These are phyloP conservation scores for Prototheca wickerhamii DNA, from an alignment of 163 green algal species.

Conservation along the genomic window DNA sequence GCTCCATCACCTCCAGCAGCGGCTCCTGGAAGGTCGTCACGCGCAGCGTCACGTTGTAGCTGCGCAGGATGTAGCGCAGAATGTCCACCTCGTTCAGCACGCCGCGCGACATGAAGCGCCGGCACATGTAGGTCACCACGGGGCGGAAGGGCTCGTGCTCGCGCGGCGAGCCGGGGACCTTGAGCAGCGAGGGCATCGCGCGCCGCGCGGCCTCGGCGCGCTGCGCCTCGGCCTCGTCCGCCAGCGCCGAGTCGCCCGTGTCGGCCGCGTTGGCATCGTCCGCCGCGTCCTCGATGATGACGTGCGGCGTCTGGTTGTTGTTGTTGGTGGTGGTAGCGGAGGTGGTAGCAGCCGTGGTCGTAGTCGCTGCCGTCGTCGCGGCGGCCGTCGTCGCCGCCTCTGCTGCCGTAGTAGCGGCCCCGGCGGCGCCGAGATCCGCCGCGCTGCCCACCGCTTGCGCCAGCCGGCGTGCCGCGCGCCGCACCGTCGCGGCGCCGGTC, in stretches of 20 bases:
- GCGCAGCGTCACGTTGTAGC: constrained; percentile 33
- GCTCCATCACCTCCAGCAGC: constrained; percentile 27
- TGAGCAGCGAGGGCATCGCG: constrained; percentile 1
- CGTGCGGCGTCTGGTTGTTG: background rate
- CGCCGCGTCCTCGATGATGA: background rate
- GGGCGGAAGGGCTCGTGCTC: constrained; percentile 14
- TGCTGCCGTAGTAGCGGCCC: too few species aligned
- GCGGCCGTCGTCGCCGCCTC: background rate
- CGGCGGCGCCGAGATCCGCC: too few species aligned
- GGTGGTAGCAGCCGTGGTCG: too few species aligned
- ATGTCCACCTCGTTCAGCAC: constrained; percentile 33
- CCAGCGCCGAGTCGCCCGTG: background rate
- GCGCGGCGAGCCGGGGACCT: background rate
- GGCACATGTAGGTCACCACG: constrained; percentile 37
- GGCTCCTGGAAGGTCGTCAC: constrained; percentile 39
- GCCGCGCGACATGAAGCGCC: constrained; percentile 29
- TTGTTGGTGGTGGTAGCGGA: background rate
- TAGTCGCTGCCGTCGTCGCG: background rate
- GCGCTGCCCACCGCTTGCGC: too few species aligned
- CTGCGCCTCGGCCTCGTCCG: background rate
- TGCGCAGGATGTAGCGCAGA: constrained; percentile 22
- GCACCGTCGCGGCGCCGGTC: too few species aligned
- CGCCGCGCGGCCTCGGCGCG: background rate
- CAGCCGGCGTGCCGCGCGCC: too few species aligned
- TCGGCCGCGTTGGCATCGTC: background rate